These are phyloP conservation scores for Fusarium verticillioides DNA, from an alignment of 2,329 filamentous ascomycete species.

Conservation along the genomic window DNA sequence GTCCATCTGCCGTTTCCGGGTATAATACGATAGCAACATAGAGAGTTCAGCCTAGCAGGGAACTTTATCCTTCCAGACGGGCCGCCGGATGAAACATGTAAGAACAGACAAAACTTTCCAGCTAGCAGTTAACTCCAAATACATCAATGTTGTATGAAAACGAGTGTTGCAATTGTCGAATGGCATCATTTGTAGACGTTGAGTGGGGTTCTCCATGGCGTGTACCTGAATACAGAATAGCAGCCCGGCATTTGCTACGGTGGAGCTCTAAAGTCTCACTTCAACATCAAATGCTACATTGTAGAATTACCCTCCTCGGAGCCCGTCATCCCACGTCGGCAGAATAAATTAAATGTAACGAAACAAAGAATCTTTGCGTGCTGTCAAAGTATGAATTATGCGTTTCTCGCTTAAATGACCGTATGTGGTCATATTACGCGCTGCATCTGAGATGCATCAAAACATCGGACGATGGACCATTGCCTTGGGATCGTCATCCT, in stretches of 20 bases:
- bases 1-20: background rate
- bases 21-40: background rate
- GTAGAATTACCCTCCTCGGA: background rate
- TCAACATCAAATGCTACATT: background rate
- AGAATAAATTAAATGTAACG: background rate
- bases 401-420: background rate
- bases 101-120: background rate
- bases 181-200: background rate
- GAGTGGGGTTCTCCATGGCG: background rate
- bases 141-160: background rate
- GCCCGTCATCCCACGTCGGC: background rate
- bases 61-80: fast-evolving
- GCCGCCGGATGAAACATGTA: background rate
- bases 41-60: background rate
- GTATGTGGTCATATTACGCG: background rate
- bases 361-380: background rate
- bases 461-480: background rate
- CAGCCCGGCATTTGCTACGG: background rate
- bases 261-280: background rate
- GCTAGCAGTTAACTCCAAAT: too few relatives aligned
- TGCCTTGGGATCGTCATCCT: background rate
- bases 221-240: background rate
- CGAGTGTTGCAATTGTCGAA: fast-evolving
- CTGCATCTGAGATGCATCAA: too few relatives aligned
- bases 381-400: fast-evolving